Evolutionary conservation across 768 basidiomycete species (phyloP).

Genomic region (Mycena kentingensis): DNA sequence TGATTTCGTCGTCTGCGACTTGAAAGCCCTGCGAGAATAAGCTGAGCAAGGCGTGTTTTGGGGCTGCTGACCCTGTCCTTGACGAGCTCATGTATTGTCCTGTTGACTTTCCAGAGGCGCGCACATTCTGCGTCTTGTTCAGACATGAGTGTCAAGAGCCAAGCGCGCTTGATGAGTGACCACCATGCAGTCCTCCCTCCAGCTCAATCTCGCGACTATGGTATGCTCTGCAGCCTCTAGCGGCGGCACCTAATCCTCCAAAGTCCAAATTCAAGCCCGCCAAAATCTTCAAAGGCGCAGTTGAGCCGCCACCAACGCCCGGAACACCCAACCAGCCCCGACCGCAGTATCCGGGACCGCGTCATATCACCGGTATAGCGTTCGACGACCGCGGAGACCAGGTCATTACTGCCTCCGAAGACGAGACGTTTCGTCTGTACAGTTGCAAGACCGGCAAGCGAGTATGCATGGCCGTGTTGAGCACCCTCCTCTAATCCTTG

Average conservation of each 20-base stretch:
- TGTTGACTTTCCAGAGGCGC: constrained; percentile 92
- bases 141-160: constrained; percentile 50
- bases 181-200: too few relatives aligned
- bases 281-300: constrained; percentile 81
- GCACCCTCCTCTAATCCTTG: constrained; percentile 24
- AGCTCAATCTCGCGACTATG: constrained; percentile 53
- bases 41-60: constrained; percentile 13
- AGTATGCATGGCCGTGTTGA: constrained; percentile 46
- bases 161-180: too few relatives aligned
- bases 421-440: constrained; percentile 89
- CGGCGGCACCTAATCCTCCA: background rate
- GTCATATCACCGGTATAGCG: constrained; percentile 83
- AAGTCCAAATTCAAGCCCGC: constrained; percentile 83
- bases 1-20: constrained; percentile 92
- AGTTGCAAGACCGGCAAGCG: constrained; percentile 91
- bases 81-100: constrained; percentile 95
- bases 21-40: constrained; percentile 67
- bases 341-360: constrained; percentile 48
- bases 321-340: constrained; percentile 31
- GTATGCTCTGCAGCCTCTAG: constrained; percentile 32
- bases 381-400: constrained; percentile 92
- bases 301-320: constrained; percentile 60
- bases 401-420: constrained; percentile 85
- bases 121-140: constrained; percentile 82
- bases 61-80: constrained; percentile 77